Base-by-base conservation (phyloP, 176 grass and related monocot genomes). In the Tuctoria greenei region DNA sequence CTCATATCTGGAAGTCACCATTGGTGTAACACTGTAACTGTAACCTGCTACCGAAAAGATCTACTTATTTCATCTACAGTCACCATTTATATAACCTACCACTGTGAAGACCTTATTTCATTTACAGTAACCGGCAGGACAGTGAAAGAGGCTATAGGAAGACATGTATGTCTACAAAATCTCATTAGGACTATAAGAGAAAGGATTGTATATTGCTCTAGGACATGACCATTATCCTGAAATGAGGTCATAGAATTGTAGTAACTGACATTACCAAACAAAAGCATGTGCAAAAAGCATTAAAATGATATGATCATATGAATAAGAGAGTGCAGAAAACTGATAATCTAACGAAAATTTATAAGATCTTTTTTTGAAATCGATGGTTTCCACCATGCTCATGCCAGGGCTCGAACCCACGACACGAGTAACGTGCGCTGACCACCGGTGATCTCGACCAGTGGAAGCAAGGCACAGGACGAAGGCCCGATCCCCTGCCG, bases 1-100 rank as follows among this genome's bases (percentile, higher is more conserved):
- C 52, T 67, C 54, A 72, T 63, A 89, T 43, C 42, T 50, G 76
- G 56, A 77, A 45, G 10, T 39, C 64, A 75, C 44, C 43, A 17
- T 59, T 43, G 51, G 34, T 63, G 68, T 20, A n/a, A n/a, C n/a
- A n/a, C n/a, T n/a, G n/a, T n/a, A n/a, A n/a, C n/a, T n/a, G n/a
- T n/a, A 75, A 67, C 20, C 25, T 56, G 63, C 23, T 77, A 21
- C 24, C 2, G 5, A 26, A 69, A 49, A 24, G 47, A 4, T 50
- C 6, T 3, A 24, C 20, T 63, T 76, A 57, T 28, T 76, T 38
- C 61, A 67, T 72, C n/a, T 74, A 72, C 20, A 45, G 15, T 28
- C 45, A 75, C 14, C 57, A 61, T 34, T 57, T 40, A 78, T 46
- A 75, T 37, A 82, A 65, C 40, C 13, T 36, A 74, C 54, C 62